These are phyloP conservation scores for Lentinus tigrinus DNA, from an alignment of 768 basidiomycete genomes.

Conservation along the genomic window DNA sequence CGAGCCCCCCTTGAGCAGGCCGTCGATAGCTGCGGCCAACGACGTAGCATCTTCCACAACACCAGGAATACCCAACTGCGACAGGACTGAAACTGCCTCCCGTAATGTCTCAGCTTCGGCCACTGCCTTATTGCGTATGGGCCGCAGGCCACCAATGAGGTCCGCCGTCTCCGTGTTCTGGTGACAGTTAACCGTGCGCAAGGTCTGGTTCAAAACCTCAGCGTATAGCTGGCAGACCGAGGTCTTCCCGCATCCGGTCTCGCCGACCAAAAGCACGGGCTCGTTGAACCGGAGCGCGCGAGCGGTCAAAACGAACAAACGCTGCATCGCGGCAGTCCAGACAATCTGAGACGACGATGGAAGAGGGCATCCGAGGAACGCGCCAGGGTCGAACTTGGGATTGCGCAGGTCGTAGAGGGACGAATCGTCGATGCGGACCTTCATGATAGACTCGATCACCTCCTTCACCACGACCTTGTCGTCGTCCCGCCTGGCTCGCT, in stretches of 20 bases:
- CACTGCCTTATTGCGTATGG: constrained; percentile 72
- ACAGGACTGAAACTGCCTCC: constrained; percentile 42
- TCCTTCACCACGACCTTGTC: constrained; percentile 90
- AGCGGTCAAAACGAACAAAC: constrained; percentile 79
- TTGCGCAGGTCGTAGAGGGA: constrained; percentile 62
- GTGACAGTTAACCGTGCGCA: constrained; percentile 88
- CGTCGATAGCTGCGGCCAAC: constrained; percentile 27
- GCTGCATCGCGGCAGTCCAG: constrained; percentile 93
- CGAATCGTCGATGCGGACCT: constrained; percentile 75
- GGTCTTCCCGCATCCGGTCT: constrained; percentile 97
- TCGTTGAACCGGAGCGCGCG: constrained; percentile 90
- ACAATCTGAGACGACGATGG: constrained; percentile 56
- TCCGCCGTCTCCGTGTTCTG: constrained; percentile 99
- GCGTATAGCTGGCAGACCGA: constrained; percentile 93
- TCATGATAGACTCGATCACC: constrained; percentile 87
- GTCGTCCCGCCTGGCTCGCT: constrained; percentile 80
- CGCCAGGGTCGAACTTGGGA: constrained; percentile 37
- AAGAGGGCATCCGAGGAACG: constrained; percentile 56
- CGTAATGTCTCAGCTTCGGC: constrained; percentile 48
- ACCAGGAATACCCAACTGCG: constrained; percentile 34
- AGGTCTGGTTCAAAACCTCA: constrained; percentile 52
- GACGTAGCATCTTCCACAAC: constrained; percentile 25
- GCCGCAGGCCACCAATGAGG: constrained; percentile 89
- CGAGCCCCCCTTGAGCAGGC: constrained; percentile 24
- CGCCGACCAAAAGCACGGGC: constrained; percentile 92